Percentiles rank a stretch among this genome's conserved stretches.
Evolutionary conservation across 2,329 filamentous ascomycete genomes (phyloP).

Genomic region (Chrysoporthe puriensis): DNA sequence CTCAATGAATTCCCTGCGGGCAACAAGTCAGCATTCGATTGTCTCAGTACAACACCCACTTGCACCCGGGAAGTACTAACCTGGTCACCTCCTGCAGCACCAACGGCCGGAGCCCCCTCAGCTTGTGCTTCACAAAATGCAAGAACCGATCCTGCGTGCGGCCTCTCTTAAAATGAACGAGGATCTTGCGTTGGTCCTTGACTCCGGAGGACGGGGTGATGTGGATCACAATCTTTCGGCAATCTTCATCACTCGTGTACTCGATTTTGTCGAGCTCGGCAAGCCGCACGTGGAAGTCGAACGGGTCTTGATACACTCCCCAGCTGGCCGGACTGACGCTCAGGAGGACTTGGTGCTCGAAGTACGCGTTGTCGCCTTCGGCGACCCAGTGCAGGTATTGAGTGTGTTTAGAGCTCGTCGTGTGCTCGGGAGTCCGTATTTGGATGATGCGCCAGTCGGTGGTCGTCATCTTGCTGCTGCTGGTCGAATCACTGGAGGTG

Average conservation of each 20-base stretch:
- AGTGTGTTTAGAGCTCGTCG: constrained; percentile 51
- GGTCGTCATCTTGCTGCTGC: constrained; percentile 46
- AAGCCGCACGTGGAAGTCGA: constrained; percentile 54
- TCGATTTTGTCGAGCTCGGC: constrained; percentile 51
- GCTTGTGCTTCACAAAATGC: constrained; percentile 45
- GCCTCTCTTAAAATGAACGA: constrained; percentile 56
- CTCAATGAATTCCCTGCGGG: constrained; percentile 41
- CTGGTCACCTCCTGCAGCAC: constrained; percentile 42
- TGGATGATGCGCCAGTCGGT: constrained; percentile 57
- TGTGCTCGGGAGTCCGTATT: constrained; percentile 52
- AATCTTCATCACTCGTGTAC: constrained; percentile 44
- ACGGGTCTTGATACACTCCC: constrained; percentile 54
- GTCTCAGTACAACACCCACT: neutral
- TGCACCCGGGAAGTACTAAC: constrained; percentile 41
- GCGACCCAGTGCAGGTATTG: constrained; percentile 61
- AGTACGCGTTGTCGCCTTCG: constrained; percentile 38
- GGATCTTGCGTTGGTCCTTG: constrained; percentile 48
- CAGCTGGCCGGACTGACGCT: constrained; percentile 46
- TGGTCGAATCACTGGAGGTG: constrained; percentile 57
- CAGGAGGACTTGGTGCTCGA: constrained; percentile 59
- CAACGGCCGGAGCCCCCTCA: constrained; percentile 40
- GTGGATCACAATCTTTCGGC: constrained; percentile 47
- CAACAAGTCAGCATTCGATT: constrained; percentile 13
- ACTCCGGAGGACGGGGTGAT: constrained; percentile 39
- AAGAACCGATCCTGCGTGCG: constrained; percentile 58